phyloP scores from a whole-genome alignment of 495 filamentous ascomycete species.

The Usnea hakonensis region DNA sequence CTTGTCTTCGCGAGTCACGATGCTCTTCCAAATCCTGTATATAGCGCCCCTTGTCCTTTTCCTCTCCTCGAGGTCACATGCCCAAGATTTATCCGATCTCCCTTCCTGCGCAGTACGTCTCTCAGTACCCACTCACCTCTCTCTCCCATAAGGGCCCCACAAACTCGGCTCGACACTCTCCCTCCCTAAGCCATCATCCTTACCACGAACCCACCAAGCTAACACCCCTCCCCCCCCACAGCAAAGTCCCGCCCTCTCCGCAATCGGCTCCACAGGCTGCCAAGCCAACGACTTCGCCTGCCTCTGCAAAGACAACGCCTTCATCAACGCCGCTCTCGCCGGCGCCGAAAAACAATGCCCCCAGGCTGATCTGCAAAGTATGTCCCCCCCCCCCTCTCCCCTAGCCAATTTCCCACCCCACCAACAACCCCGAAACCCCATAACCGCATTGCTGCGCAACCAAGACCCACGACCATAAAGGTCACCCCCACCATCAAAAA shows the following conservation, averaged over 20 bases:
- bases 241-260: conserved; percentile 5
- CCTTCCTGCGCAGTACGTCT: neutral
- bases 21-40: neutral
- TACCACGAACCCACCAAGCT: neutral
- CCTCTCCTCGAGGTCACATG: neutral
- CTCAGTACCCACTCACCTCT: neutral
- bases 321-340: conserved; percentile 1
- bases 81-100: neutral
- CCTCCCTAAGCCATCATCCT: neutral
- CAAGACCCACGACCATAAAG: too few relatives aligned
- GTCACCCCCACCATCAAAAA: too few relatives aligned
- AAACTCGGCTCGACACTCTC: neutral
- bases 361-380: neutral
- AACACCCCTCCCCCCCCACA: neutral
- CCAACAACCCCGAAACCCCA: neutral
- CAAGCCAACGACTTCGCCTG: conserved; percentile 1
- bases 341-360: neutral
- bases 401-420: neutral
- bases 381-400: neutral
- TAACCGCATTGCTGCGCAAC: neutral
- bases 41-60: neutral
- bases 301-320: conserved; percentile 6
- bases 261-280: conserved; percentile 3
- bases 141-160: neutral
- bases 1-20: neutral